Conservation (phyloP, 305 asterid genomes). For the Fraxinus nigra region DNA sequence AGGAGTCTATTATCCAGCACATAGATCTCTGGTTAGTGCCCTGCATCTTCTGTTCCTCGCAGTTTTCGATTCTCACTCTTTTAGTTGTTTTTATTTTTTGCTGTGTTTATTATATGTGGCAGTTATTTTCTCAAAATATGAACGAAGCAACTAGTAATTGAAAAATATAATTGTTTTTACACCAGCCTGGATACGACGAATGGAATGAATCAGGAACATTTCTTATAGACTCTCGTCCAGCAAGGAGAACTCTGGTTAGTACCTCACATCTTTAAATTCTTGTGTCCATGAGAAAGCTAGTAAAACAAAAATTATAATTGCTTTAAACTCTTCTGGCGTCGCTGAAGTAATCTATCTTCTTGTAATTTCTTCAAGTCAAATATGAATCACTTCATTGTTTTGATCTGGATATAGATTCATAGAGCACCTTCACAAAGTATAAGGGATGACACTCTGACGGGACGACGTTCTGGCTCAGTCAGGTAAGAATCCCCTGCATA, state of each 20-base stretch:
- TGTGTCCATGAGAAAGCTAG: neutral
- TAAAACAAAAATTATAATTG: neutral
- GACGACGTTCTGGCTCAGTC: conserved; percentile 28
- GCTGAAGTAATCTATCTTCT: neutral
- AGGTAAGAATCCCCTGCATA: conserved; percentile 33
- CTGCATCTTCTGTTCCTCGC: neutral
- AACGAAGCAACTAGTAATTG: neutral
- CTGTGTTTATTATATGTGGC: neutral
- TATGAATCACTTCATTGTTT: neutral
- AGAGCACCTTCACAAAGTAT: conserved; percentile 24
- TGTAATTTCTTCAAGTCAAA: neutral
- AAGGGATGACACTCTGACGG: no score
- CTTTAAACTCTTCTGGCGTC: neutral
- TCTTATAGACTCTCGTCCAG: no score
- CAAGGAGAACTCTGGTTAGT: conserved; percentile 31
- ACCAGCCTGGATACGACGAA: no score
- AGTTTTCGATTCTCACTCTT: neutral
- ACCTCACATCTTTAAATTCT: neutral
- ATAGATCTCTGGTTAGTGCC: conserved; percentile 33
- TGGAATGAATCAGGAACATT: no score
- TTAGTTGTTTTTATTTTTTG: neutral
- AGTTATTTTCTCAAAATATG: neutral
- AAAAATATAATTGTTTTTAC: neutral
- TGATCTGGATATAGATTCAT: conserved; percentile 36
- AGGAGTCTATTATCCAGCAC: conserved; percentile 18